phyloP scores from a whole-genome alignment of 2,329 filamentous ascomycete species.

The Botryotinia calthae region DNA sequence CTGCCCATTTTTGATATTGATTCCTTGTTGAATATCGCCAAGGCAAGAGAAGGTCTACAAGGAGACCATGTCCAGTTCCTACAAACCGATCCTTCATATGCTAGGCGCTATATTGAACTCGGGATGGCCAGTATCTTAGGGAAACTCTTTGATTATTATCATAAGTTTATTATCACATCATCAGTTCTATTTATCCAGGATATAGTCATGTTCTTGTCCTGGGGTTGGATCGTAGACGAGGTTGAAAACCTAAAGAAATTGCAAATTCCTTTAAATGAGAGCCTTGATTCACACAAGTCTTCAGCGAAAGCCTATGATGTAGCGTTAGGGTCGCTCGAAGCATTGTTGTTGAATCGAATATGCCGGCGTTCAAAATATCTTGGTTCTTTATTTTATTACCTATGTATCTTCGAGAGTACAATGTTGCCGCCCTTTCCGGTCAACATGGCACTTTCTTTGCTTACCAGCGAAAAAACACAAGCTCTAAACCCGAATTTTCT shows the following conservation, averaged over 20 bases:
- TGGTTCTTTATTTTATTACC: not conserved
- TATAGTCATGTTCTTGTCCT: not conserved
- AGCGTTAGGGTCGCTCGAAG: not conserved
- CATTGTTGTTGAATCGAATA: not conserved
- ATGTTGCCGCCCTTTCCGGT: not conserved
- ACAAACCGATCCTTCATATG: slow-evolving; percentile 14
- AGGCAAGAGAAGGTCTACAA: not conserved
- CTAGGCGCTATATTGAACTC: not conserved
- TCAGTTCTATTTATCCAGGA: not conserved
- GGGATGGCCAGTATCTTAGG: not conserved
- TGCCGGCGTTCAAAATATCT: not conserved
- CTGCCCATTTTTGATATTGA: slow-evolving; percentile 19
- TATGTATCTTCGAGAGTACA: not conserved
- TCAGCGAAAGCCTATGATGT: not conserved
- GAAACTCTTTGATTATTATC: not conserved
- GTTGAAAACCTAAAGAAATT: not conserved
- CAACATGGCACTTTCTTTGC: not conserved
- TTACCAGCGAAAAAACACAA: not conserved
- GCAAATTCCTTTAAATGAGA: not conserved
- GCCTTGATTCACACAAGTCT: not conserved
- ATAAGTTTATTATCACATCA: not conserved
- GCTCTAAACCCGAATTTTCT: no score
- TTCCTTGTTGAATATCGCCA: not conserved
- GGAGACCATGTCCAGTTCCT: slow-evolving; percentile 21
- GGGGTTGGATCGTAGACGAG: not conserved